Base-by-base conservation (phyloP, 1,284 basidiomycete species). In the Cryptococcus jaspeensis region DNA sequence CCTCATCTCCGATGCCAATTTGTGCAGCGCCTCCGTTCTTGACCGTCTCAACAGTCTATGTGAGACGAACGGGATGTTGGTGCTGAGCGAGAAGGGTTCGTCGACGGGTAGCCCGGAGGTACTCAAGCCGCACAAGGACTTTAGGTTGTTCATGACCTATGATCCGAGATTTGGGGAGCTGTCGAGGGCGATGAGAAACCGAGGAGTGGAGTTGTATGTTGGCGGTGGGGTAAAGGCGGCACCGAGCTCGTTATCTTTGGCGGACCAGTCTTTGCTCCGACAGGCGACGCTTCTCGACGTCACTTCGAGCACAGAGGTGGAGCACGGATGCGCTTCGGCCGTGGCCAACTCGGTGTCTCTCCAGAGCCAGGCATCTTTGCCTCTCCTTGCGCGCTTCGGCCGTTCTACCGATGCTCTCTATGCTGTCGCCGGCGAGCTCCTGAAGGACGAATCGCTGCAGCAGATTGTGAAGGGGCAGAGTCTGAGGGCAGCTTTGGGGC, bases 21-120 rank as follows among this genome's bases (percentile, higher is more conserved):
- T 95, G 13, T 99, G 96, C 79, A 93, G 84, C 59, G 87, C 96
- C 2, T 95, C 94, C 2, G 94, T 99, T 5, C 84, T 99, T 25
- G 96, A 99, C 80, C 86, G 96, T 23, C 84, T 99, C 44, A 99
- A 99, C 74, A 95, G 93, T 37, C 85, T 99, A 11, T 98, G 96
- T 73, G 96, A 99, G 78, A 82, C 84, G 15, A 82, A 87, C 50
- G 95, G 96, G 6, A 81, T 81, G 0, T 79, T 99, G 32, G 86
- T 87, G 35, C 82, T 99, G 55, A 94, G 86, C 66, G 96, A 99
- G 76, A 85, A 91, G 50, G 96, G 96, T 0, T 85, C 87, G 38
- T 85, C 93, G 42, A 80, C 88, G 54, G 90, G 90, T 36, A 79
- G 83, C 40, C 85, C 94, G 0, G 85, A 90, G 64, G 77, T 87